A percentile compares a stretch with the other conserved stretches of the same genome.
These are phyloP conservation scores for Schizochytrium sp. DNA, from an alignment of 108 stramenopile genomes.

Conservation along the genomic window DNA sequence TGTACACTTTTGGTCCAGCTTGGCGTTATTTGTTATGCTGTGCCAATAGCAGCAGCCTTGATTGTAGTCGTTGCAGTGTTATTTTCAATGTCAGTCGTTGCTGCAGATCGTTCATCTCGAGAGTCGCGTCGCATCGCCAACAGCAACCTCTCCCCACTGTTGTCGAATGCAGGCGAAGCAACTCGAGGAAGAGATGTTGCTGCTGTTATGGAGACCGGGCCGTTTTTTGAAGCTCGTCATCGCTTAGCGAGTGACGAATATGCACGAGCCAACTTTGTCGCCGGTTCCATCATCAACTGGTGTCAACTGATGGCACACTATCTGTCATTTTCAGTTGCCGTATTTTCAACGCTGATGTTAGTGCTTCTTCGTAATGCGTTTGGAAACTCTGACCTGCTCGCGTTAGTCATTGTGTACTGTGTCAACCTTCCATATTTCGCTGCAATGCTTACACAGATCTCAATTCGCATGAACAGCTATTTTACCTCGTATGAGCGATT, in stretches of 20 bases:
- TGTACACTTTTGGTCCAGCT: slow-evolving; percentile 79
- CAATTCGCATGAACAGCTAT: slow-evolving; percentile 31
- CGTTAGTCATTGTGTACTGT: not conserved
- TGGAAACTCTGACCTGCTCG: not conserved
- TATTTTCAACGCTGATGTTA: not conserved
- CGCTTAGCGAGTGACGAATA: slow-evolving; percentile 39
- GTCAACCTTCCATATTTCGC: slow-evolving; percentile 39
- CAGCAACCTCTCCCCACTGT: slow-evolving; percentile 36
- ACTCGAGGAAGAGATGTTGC: slow-evolving; percentile 21
- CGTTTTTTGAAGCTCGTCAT: slow-evolving; percentile 46
- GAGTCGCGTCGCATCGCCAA: slow-evolving; percentile 37
- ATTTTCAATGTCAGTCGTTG: slow-evolving; percentile 78
- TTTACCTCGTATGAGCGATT: slow-evolving; percentile 69
- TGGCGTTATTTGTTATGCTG: slow-evolving; percentile 78
- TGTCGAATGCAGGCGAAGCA: slow-evolving; percentile 8
- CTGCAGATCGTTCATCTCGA: slow-evolving; percentile 68
- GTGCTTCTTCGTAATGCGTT: slow-evolving; percentile 1
- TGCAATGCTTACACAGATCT: not conserved
- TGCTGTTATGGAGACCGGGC: slow-evolving; percentile 7
- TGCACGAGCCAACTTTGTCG: slow-evolving; percentile 51
- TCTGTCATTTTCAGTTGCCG: not conserved
- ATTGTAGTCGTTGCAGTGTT: slow-evolving; percentile 81
- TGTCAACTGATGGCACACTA: slow-evolving; percentile 13
- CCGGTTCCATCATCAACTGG: slow-evolving; percentile 46
- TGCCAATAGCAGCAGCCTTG: slow-evolving; percentile 77